A percentile compares a stretch with the other conserved stretches of the same genome.
Conservation (phyloP, 2,329 filamentous ascomycete species). For the Ophiostoma tasmaniense region DNA sequence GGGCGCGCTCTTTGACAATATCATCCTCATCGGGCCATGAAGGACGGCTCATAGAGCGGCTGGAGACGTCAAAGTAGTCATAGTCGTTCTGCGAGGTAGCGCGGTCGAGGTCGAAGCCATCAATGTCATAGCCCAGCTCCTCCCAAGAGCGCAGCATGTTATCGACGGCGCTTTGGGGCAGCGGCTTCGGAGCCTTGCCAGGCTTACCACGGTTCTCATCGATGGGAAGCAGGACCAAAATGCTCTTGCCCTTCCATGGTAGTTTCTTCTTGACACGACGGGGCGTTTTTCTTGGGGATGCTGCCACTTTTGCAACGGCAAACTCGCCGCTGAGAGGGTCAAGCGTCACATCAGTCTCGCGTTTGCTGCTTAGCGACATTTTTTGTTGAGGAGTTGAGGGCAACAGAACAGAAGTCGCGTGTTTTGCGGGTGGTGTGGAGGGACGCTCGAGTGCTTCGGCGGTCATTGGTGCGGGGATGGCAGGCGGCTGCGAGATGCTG, state of each 20-base stretch:
- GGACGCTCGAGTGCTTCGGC: not conserved
- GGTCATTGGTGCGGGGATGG: not conserved
- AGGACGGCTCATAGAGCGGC: conserved; percentile 54
- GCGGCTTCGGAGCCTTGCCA: conserved; percentile 45
- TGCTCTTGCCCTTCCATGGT: conserved; percentile 66
- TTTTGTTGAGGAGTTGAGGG: conserved; percentile 12
- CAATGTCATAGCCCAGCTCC: conserved; percentile 58
- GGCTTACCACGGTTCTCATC: conserved; percentile 57
- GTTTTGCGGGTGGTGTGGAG: not conserved
- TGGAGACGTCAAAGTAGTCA: conserved; percentile 29
- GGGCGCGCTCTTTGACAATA: conserved; percentile 45
- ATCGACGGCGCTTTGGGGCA: conserved; percentile 47
- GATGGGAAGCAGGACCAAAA: conserved; percentile 59
- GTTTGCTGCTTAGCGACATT: not conserved
- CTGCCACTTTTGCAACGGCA: conserved; percentile 18
- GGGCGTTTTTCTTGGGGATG: conserved; percentile 34
- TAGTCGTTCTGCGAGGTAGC: conserved; percentile 27
- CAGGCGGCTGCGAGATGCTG: not conserved
- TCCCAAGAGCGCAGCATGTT: conserved; percentile 59
- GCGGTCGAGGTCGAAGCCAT: conserved; percentile 59
- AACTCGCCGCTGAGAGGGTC: conserved; percentile 12
- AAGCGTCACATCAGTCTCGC: not conserved
- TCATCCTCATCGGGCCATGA: conserved; percentile 60
- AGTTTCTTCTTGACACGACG: conserved; percentile 63
- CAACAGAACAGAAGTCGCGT: not conserved